Percentiles rank a stretch among this genome's conserved stretches.
phyloP scores from a whole-genome alignment of 148 eudicot species.

The Silene uniflora region DNA sequence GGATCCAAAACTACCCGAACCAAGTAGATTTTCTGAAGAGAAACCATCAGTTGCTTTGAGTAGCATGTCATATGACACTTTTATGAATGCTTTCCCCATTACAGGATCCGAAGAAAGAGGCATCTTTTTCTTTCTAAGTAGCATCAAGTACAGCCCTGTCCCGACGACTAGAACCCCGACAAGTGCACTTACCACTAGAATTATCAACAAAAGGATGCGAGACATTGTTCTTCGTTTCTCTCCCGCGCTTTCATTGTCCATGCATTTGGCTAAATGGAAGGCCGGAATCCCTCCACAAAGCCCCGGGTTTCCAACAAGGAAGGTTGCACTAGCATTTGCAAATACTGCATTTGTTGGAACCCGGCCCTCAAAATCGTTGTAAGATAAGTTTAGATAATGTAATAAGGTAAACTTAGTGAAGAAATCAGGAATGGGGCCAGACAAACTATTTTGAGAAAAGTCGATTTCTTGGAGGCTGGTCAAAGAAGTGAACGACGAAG shows the following conservation, averaged over 20 bases:
- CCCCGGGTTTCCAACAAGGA: slow-evolving; percentile 26
- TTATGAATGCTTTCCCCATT: slow-evolving; percentile 9
- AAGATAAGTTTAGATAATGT: slow-evolving; percentile 29
- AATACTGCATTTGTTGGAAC: slow-evolving; percentile 33
- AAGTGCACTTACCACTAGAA: slow-evolving; percentile 2
- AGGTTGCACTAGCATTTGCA: slow-evolving; percentile 23
- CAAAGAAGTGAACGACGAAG: slow-evolving; percentile 20
- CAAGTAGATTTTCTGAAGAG: slow-evolving; percentile 21
- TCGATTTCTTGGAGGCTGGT: slow-evolving; percentile 26
- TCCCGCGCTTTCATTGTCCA: not conserved
- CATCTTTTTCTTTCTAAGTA: slow-evolving; percentile 4
- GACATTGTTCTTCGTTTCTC: not conserved
- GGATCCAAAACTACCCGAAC: slow-evolving; percentile 23
- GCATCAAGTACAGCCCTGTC: not conserved
- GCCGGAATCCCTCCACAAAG: slow-evolving; percentile 40
- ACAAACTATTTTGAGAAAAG: slow-evolving; percentile 40
- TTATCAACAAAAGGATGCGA: not conserved
- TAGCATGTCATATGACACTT: slow-evolving; percentile 27
- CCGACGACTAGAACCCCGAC: not conserved
- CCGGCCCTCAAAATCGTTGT: slow-evolving; percentile 2
- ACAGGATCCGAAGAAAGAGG: not conserved
- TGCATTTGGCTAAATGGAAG: slow-evolving; percentile 21
- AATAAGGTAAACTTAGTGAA: slow-evolving; percentile 21
- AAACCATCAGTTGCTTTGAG: slow-evolving; percentile 33
- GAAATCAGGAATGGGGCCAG: slow-evolving; percentile 32